Base-by-base conservation (phyloP, 2,329 filamentous ascomycete species). In the Sclerotinia nivalis region DNA sequence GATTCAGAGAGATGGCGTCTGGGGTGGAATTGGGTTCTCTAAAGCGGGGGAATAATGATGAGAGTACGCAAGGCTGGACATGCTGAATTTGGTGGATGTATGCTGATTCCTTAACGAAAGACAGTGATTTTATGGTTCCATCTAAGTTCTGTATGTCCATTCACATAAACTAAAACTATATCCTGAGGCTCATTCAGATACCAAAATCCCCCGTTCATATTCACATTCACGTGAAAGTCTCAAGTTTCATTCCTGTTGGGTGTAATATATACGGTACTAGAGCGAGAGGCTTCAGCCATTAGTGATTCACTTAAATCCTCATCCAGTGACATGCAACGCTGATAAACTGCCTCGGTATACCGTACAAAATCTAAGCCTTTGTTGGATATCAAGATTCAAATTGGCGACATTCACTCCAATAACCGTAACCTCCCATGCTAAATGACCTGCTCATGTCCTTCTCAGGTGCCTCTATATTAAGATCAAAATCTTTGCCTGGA, bases 91-190 rank as follows among this genome's bases (percentile, higher is more conserved):
- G 4, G 12, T 37, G 0, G 8, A 58, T 13, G 8, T 22, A 43
- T 4, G 3, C 6, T 37, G 4, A 37, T 6, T 40, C 5, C 20
- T n/a, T 22, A n/a, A n/a, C 18, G 22, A 10, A 49, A 9, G 8
- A n/a, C 6, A 7, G 20, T 45, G 10, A 13, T 4, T 18, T 18
- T 13, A 3, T 25, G n/a, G 12, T 8, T 2, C 0, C 43, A 2
- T 43, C 34, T 43, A n/a, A 37, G 22, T 20, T 43, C 7, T 8
- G n/a, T 43, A 10, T 18, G 37, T 15, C 37, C 6, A 2, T 59
- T 58, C 7, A 10, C 7, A 18, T 40, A 43, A 7, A 43, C 13
- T 7, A 25, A 18, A 43, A 40, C 4, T 8, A 59, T 22, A 59
- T 59, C n/a, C 20, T 43, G 22, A 40, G 25, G 56, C 22, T 43